Percentiles rank a stretch among this genome's conserved stretches.
phyloP scores from a whole-genome alignment of 805 yeast genomes.

The Alloascoidea africana region DNA sequence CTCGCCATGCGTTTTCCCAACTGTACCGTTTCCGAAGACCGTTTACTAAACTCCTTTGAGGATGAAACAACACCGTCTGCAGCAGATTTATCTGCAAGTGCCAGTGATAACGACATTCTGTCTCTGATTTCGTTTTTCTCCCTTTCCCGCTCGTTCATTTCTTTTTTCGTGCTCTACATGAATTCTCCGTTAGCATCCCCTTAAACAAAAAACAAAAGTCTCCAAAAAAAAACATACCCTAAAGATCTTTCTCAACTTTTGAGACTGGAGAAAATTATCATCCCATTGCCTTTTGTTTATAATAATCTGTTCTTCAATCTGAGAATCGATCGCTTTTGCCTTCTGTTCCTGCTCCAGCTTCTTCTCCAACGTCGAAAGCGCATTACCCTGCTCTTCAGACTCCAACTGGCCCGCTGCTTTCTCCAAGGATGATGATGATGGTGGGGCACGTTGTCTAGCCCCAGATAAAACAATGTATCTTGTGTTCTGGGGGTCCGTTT shows the following conservation, averaged over 20 bases:
- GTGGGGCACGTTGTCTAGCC: constrained; percentile 8
- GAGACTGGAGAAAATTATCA: constrained; percentile 13
- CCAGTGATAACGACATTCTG: constrained; percentile 6
- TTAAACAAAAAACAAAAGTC: too few species aligned
- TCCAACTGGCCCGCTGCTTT: constrained; percentile 5
- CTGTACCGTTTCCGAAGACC: background rate
- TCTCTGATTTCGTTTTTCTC: constrained; percentile 7
- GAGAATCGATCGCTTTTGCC: constrained; percentile 4
- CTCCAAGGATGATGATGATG: too few species aligned
- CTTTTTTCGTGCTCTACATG: constrained; percentile 8
- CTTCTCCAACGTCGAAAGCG: constrained; percentile 10
- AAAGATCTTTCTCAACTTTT: constrained; percentile 10
- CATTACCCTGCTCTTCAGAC: background rate
- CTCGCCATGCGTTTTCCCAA: constrained; percentile 2
- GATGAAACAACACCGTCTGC: constrained; percentile 4
- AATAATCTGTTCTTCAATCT: constrained; percentile 8
- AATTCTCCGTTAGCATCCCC: too few species aligned
- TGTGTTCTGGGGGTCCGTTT: constrained; percentile 18
- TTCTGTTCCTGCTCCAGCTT: constrained; percentile 4
- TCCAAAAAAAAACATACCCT: too few species aligned
- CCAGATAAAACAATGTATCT: constrained; percentile 12
- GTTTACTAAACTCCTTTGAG: too few species aligned
- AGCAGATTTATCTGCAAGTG: constrained; percentile 3
- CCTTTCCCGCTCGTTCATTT: constrained; percentile 3
- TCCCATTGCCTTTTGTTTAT: constrained; percentile 11